phyloP scores from a whole-genome alignment of 2,329 filamentous ascomycete genomes.

The Stemphylium vesicarium region DNA sequence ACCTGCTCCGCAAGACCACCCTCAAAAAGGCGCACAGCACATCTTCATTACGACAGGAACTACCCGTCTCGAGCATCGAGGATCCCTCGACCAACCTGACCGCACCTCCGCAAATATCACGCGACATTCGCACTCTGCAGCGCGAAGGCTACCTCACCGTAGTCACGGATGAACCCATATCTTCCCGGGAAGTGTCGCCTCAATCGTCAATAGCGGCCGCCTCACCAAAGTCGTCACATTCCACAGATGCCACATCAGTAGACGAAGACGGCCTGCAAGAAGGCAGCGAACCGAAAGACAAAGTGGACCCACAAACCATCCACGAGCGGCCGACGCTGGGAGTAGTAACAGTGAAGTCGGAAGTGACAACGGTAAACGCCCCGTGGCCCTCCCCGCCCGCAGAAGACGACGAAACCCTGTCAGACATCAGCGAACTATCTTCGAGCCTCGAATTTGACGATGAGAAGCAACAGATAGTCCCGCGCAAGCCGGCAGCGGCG shows the following conservation, averaged over 20 bases:
- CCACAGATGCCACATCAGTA: slow-evolving; percentile 48
- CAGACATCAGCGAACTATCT: slow-evolving; percentile 51
- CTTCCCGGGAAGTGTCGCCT: slow-evolving; percentile 39
- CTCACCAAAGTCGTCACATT: slow-evolving; percentile 45
- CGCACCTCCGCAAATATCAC: slow-evolving; percentile 22
- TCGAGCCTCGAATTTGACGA: slow-evolving; percentile 49
- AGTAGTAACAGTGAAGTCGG: slow-evolving; percentile 38
- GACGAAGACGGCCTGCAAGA: slow-evolving; percentile 38
- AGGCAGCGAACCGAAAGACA: slow-evolving; percentile 21
- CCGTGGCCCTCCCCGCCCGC: slow-evolving; percentile 35
- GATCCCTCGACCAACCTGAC: slow-evolving; percentile 28
- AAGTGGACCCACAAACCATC: slow-evolving; percentile 31
- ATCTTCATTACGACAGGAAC: slow-evolving; percentile 39
- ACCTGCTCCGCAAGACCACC: slow-evolving; percentile 30
- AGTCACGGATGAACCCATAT: slow-evolving; percentile 35
- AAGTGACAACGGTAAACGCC: slow-evolving; percentile 38
- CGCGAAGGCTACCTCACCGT: slow-evolving; percentile 40
- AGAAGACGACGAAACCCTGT: slow-evolving; percentile 41
- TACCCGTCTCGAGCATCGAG: slow-evolving; percentile 44
- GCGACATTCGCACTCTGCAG: slow-evolving; percentile 42
- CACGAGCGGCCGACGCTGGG: slow-evolving; percentile 33
- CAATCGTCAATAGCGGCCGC: slow-evolving; percentile 32
- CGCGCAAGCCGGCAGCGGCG: slow-evolving; percentile 45
- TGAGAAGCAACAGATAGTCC: slow-evolving; percentile 43
- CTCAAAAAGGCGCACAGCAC: slow-evolving; percentile 44